Conservation (phyloP, 257 asterid genomes). For the Capsicum rhomboideum region DNA sequence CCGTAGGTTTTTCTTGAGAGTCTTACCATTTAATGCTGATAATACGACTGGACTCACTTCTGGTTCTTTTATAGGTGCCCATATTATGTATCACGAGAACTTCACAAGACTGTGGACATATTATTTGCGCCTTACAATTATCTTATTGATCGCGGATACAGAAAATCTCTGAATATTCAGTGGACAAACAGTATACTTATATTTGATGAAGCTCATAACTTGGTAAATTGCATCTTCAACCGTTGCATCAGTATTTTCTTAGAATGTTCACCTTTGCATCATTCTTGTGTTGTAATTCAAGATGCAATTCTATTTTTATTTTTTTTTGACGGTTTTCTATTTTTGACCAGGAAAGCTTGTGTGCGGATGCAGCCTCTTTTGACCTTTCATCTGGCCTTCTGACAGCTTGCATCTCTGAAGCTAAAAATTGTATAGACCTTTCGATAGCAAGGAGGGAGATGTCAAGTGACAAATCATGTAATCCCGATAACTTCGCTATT, state of each 20-base stretch:
- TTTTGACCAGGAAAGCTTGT: conserved; percentile 65
- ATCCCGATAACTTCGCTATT: conserved; percentile 90
- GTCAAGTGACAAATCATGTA: conserved; percentile 75
- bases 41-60: conserved; percentile 13
- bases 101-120: conserved; percentile 84
- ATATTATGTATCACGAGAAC: conserved; percentile 83
- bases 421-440: conserved; percentile 73
- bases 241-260: conserved; percentile 11
- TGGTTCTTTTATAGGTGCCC: conserved; percentile 68
- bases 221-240: conserved; percentile 40
- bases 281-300: background rate
- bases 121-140: conserved; percentile 97
- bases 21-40: conserved; percentile 11
- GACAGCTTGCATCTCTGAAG: conserved; percentile 89
- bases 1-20: conserved; percentile 48
- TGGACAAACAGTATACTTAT: conserved; percentile 82
- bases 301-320: background rate
- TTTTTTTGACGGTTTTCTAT: conserved; percentile 3
- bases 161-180: conserved; percentile 57
- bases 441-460: conserved; percentile 59
- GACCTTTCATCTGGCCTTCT: conserved; percentile 82
- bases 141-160: conserved; percentile 77
- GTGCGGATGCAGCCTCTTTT: conserved; percentile 99
- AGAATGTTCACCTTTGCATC: conserved; percentile 1
- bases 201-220: conserved; percentile 99